Evolutionary conservation across 139 green algal species (phyloP), one percentile per base, ranked within the genome.

Genomic region (Chlamydomonas asymmetrica): DNA sequence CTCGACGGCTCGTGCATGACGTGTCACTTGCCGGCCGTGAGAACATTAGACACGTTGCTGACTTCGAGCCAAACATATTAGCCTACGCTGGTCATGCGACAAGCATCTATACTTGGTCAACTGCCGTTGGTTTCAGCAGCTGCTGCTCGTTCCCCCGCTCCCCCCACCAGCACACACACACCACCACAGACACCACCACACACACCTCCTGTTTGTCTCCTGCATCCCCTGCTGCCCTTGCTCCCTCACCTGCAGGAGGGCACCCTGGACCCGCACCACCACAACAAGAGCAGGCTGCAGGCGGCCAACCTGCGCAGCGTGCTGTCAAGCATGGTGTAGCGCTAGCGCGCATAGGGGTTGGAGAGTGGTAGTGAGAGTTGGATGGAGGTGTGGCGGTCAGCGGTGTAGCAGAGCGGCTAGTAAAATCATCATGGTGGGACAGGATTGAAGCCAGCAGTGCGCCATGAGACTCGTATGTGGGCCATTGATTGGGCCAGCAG

Each of bases 291-390:
- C n/a, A 71, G 85, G 18, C 16, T 85, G 35, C 54, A 80, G 23
- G 72, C 78, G 61, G 80, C 57, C 10, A 68, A 78, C 37, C n/a
- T n/a, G n/a, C n/a, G n/a, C n/a, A n/a, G n/a, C n/a, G n/a, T n/a
- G n/a, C n/a, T n/a, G n/a, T n/a, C n/a, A n/a, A n/a, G n/a, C n/a
- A 89, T 92, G 32, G 38, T 66, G 29, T 74, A 74, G 6, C 80
- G 39, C 40, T 60, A 27, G 52, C 52, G 25, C 0, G n/a, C n/a
- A n/a, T n/a, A n/a, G n/a, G n/a, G n/a, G n/a, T n/a, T n/a, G n/a
- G n/a, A n/a, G n/a, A n/a, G n/a, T n/a, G n/a, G n/a, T n/a, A n/a
- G n/a, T n/a, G n/a, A n/a, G n/a, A n/a, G n/a, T n/a, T n/a, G n/a
- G n/a, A n/a, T n/a, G n/a, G n/a, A n/a, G n/a, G n/a, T n/a, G n/a